phyloP scores from a whole-genome alignment of 2,329 filamentous ascomycete genomes.

The Diplodia intermedia region DNA sequence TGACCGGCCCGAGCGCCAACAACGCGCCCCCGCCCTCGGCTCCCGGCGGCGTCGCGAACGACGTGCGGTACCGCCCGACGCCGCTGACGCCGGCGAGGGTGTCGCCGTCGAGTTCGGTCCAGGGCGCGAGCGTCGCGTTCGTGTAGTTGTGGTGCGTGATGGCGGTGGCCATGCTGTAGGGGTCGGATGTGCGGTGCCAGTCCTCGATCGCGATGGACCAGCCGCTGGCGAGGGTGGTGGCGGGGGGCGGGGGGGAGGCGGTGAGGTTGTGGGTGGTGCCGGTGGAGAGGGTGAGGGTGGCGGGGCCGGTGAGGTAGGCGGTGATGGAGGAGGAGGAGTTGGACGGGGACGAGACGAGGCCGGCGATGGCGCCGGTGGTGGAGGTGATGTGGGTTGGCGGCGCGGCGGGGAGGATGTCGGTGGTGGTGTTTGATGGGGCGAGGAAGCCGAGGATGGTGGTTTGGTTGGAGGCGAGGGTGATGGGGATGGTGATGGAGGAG shows the following conservation, averaged over 20 bases:
- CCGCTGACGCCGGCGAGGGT: conserved; percentile 43
- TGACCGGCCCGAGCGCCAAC: conserved; percentile 41
- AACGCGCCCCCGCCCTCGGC: conserved; percentile 35
- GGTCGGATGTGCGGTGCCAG: conserved; percentile 49
- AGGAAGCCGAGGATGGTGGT: conserved; percentile 53
- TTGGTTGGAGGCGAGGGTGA: conserved; percentile 51
- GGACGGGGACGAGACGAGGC: not conserved
- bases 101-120: conserved; percentile 42
- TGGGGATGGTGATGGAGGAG: conserved; percentile 42
- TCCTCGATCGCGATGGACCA: conserved; percentile 51
- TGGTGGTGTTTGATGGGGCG: conserved; percentile 7
- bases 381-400: conserved; percentile 2
- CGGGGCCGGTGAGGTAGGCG: conserved; percentile 33
- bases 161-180: conserved; percentile 45
- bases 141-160: conserved; percentile 38
- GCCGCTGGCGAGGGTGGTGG: conserved; percentile 41
- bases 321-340: not conserved
- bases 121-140: conserved; percentile 43
- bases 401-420: not conserved
- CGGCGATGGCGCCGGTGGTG: conserved; percentile 13
- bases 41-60: conserved; percentile 40
- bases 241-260: conserved; percentile 33
- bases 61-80: conserved; percentile 46
- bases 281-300: conserved; percentile 33
- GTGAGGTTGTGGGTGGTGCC: conserved; percentile 33